These are phyloP conservation scores for Wickerhamiella hasegawae DNA, from an alignment of 805 yeast species.

Conservation along the genomic window DNA sequence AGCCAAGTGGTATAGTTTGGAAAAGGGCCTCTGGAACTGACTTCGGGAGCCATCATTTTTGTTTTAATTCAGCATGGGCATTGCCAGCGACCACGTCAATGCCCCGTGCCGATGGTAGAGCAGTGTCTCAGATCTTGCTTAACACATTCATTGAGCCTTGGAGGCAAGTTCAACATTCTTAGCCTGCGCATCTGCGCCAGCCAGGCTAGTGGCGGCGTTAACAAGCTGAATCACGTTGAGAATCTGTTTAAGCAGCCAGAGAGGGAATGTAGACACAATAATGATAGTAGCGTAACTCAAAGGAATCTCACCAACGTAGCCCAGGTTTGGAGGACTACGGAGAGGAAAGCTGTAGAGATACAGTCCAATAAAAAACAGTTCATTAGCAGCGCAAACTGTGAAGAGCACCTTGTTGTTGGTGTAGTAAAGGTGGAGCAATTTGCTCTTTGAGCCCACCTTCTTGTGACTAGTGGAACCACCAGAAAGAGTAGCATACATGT, in stretches of 20 bases:
- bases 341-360: conserved; percentile 57
- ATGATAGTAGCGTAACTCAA: conserved; percentile 46
- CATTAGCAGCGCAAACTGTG: conserved; percentile 83
- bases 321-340: conserved; percentile 26
- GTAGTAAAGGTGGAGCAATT: conserved; percentile 71
- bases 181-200: conserved; percentile 54
- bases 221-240: conserved; percentile 79
- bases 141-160: conserved; percentile 1
- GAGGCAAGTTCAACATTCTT: conserved; percentile 18
- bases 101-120: too few species aligned
- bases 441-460: conserved; percentile 54
- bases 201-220: conserved; percentile 70
- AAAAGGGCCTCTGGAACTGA: too few species aligned
- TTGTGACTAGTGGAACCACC: conserved; percentile 76
- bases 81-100: too few species aligned
- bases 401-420: conserved; percentile 72
- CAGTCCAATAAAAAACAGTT: conserved; percentile 77
- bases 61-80: too few species aligned
- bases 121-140: too few species aligned
- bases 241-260: conserved; percentile 80
- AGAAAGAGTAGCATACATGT: conserved; percentile 86
- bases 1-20: too few species aligned
- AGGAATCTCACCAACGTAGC: conserved; percentile 20
- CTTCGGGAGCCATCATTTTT: too few species aligned
- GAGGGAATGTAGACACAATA: conserved; percentile 53